Conservation (phyloP, 2,329 filamentous ascomycete genomes). For the Aspergillus oerlinghausenensis region DNA sequence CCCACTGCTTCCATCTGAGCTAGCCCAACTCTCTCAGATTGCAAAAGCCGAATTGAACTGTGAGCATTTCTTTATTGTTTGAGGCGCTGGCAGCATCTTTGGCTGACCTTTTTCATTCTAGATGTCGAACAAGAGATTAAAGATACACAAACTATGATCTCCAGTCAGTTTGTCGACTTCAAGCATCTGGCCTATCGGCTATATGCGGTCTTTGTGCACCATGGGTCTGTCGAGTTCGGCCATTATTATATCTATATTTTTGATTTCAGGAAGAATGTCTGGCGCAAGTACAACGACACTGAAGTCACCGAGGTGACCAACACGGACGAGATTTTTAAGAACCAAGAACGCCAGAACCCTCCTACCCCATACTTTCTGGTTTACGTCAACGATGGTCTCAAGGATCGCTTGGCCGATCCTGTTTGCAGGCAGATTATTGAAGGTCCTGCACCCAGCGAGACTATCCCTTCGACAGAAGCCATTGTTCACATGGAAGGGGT, state of each 20-base stretch:
- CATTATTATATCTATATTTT: slow-evolving; percentile 98
- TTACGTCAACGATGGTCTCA: slow-evolving; percentile 68
- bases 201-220: slow-evolving; percentile 90
- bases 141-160: slow-evolving; percentile 46
- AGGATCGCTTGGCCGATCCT: slow-evolving; percentile 55
- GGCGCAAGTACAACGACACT: slow-evolving; percentile 93
- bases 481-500: slow-evolving; percentile 15
- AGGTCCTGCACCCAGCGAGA: slow-evolving; percentile 3
- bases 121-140: slow-evolving; percentile 45
- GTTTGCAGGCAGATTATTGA: slow-evolving; percentile 46
- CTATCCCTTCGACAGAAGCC: slow-evolving; percentile 1
- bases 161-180: slow-evolving; percentile 59
- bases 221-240: slow-evolving; percentile 62
- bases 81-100: not conserved
- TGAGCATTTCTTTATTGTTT: slow-evolving; percentile 17
- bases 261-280: slow-evolving; percentile 75
- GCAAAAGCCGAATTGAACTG: slow-evolving; percentile 46
- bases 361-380: slow-evolving; percentile 81
- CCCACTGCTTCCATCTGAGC: slow-evolving; percentile 34
- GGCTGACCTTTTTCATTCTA: slow-evolving; percentile 11
- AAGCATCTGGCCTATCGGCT: slow-evolving; percentile 70
- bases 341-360: slow-evolving; percentile 55
- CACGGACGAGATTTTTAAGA: slow-evolving; percentile 63
- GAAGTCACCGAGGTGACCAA: slow-evolving; percentile 66
- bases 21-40: slow-evolving; percentile 44